Conservation (phyloP, 2,329 filamentous ascomycete genomes). For the Tolypocladium tropicale region DNA sequence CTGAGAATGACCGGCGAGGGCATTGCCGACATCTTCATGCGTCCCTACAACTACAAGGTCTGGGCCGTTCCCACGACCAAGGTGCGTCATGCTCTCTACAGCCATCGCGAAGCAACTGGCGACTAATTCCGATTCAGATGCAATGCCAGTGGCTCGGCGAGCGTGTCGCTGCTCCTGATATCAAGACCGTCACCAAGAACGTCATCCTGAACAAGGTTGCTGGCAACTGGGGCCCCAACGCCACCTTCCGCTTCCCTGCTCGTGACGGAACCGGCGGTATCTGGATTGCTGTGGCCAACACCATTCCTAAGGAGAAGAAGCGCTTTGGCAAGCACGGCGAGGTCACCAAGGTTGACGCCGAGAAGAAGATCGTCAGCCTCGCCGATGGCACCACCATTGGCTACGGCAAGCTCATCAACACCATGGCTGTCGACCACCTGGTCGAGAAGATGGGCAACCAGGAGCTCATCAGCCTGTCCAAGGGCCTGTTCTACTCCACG, state of each 20-base stretch:
- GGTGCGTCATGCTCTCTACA: conserved; percentile 39
- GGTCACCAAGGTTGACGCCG: conserved; percentile 79
- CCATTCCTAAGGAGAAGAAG: conserved; percentile 83
- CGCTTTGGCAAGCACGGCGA: conserved; percentile 76
- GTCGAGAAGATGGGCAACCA: conserved; percentile 81
- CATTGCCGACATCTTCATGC: conserved; percentile 93
- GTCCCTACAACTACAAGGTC: conserved; percentile 99
- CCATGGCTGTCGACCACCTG: conserved; percentile 89
- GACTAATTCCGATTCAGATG: conserved; percentile 52
- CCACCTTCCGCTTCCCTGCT: conserved; percentile 96
- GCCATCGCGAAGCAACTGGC: neutral
- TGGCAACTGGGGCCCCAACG: conserved; percentile 96
- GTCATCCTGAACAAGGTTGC: conserved; percentile 93
- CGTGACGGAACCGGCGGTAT: conserved; percentile 94
- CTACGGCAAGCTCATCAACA: conserved; percentile 89
- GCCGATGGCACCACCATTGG: conserved; percentile 78
- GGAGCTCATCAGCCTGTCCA: conserved; percentile 72
- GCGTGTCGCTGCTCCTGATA: conserved; percentile 91
- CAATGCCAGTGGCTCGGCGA: conserved; percentile 98
- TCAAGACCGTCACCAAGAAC: conserved; percentile 90
- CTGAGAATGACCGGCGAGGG: conserved; percentile 82
- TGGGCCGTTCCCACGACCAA: conserved; percentile 98
- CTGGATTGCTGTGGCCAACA: conserved; percentile 95
- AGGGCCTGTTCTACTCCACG: conserved; percentile 91
- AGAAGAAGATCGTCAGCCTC: conserved; percentile 72